phyloP scores from a whole-genome alignment of 116 monocot species.

The Iris pallida region DNA sequence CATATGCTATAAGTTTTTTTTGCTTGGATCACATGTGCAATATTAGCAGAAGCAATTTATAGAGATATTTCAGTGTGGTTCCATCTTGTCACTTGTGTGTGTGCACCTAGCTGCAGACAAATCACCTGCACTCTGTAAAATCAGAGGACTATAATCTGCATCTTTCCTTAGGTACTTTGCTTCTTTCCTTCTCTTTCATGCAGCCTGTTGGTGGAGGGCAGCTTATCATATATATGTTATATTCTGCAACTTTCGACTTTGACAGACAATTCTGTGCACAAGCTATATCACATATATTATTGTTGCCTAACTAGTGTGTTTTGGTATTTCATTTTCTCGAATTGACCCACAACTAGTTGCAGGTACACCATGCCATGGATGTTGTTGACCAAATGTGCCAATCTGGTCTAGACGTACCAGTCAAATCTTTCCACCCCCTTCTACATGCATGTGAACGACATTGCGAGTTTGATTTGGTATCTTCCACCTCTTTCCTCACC shows the following conservation, averaged over 20 bases:
- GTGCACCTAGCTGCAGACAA: too few relatives aligned
- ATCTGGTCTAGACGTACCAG: conserved; percentile 31
- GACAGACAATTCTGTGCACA: background rate
- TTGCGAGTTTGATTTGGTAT: conserved; percentile 66
- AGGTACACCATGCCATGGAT: conserved; percentile 50
- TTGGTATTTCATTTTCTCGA: background rate
- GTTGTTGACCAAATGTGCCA: conserved; percentile 40
- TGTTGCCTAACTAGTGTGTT: background rate
- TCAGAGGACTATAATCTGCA: background rate
- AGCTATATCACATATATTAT: background rate
- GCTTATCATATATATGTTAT: background rate
- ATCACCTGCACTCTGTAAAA: too few relatives aligned
- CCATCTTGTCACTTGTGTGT: too few relatives aligned
- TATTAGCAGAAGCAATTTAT: too few relatives aligned
- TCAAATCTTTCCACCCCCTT: conserved; percentile 39
- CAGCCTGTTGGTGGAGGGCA: background rate
- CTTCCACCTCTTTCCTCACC: background rate
- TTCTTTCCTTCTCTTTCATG: background rate
- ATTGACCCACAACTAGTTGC: conserved; percentile 14
- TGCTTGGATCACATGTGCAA: too few relatives aligned
- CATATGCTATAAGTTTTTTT: too few relatives aligned
- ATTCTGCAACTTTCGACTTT: background rate
- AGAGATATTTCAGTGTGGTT: too few relatives aligned
- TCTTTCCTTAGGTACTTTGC: background rate
- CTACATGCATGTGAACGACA: conserved; percentile 45